Conservation (phyloP, 2,329 filamentous ascomycete genomes). For the Grosmannia serpens region DNA sequence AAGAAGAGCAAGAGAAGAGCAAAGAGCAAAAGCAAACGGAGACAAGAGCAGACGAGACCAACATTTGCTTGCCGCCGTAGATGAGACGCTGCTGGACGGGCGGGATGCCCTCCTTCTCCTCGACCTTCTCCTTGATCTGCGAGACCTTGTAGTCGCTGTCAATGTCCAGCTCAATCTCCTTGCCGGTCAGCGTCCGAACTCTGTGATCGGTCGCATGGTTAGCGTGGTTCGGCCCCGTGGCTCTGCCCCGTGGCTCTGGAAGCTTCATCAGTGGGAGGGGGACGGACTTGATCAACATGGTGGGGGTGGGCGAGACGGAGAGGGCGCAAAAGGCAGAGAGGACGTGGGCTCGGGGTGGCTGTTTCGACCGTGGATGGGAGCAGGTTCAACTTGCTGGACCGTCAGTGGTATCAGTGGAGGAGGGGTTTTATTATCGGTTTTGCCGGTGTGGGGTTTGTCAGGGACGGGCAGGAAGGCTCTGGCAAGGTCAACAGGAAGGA, state of each 20-base stretch:
- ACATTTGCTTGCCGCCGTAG: conserved; percentile 98
- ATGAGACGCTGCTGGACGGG: conserved; percentile 95
- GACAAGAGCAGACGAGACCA: conserved; percentile 17
- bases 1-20: not conserved
- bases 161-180: conserved; percentile 98
- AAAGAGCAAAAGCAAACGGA: not conserved
- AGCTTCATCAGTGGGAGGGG: not conserved
- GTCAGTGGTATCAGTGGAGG: not conserved
- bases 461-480: not conserved
- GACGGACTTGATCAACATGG: conserved; percentile 37
- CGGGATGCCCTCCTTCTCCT: conserved; percentile 97
- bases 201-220: conserved; percentile 32
- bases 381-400: not conserved
- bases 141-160: conserved; percentile 89
- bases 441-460: not conserved
- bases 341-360: not conserved
- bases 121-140: conserved; percentile 96
- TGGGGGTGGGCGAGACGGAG: conserved; percentile 6
- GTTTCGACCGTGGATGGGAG: not conserved
- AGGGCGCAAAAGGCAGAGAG: not conserved
- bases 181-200: conserved; percentile 94
- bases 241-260: no score
- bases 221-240: not conserved
- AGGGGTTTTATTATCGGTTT: not conserved
- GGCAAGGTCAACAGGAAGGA: not conserved